Percentiles rank a stretch among this genome's conserved stretches.
phyloP scores from a whole-genome alignment of 306 rosid species.

The Pyrus pyrifolia region DNA sequence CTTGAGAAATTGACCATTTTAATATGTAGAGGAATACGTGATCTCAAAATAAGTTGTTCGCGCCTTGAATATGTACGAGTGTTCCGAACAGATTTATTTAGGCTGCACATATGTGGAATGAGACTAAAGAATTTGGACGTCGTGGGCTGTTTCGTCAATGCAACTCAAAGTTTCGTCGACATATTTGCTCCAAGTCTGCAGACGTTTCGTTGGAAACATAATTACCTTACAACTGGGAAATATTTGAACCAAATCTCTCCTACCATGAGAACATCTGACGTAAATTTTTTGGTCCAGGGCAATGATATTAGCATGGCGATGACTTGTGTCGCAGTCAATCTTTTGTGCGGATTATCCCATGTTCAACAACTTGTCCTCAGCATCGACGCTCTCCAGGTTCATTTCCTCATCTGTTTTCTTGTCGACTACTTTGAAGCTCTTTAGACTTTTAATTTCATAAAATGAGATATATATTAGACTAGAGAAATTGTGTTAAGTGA shows the following conservation, averaged over 20 bases:
- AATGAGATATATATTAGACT: no score
- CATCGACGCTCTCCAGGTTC: no score
- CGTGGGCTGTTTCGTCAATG: not conserved
- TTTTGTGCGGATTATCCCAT: not conserved
- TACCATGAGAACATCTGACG: not conserved
- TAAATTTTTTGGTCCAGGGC: not conserved
- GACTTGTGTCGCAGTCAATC: not conserved
- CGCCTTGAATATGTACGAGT: not conserved
- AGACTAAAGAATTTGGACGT: not conserved
- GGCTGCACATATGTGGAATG: not conserved
- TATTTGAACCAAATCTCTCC: not conserved
- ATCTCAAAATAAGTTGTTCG: not conserved
- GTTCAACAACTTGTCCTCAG: not conserved
- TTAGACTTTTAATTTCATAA: no score
- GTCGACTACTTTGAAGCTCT: no score
- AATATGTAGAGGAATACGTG: not conserved
- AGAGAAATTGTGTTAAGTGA: no score
- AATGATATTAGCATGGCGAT: not conserved
- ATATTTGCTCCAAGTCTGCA: not conserved
- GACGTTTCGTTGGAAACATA: not conserved
- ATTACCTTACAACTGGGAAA: not conserved
- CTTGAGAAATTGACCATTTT: not conserved
- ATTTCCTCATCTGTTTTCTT: no score
- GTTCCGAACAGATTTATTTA: not conserved
- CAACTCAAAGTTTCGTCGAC: no score